Evolutionary conservation across 129 eudicot genomes (phyloP), one percentile per base, ranked within the genome.

Genomic region (Chrysanthemum seticuspe): DNA sequence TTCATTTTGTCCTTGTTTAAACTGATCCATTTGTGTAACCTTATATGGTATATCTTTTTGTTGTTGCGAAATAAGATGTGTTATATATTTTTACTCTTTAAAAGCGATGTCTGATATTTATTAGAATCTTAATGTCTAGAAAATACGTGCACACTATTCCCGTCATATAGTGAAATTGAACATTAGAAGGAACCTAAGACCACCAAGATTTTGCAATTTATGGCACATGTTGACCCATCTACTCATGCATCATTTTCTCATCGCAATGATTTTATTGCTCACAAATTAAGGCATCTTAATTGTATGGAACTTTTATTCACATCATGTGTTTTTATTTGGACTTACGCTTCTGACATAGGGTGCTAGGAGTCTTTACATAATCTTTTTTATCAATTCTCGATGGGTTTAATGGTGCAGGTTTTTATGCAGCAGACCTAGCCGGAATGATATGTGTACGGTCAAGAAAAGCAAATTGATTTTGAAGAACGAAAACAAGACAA

Each of bases 341-440:
- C 11, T 50, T 49, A 60, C 49, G 18, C 5, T 12, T 18, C 23
- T 15, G 36, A 27, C 10, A 31, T 29, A 4, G 10, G 71, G 71
- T 21, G 21, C 23, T 74, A 13, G 27, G 23, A 31, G 23, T 64
- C 27, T 52, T 52, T 34, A 52, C 59, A 63, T 14, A 13, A 51
- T 47, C 25, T 21, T 73, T 47, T 47, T 2, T 25, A 15, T 13
- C 5, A 36, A 14, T 49, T 50, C 18, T 73, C 21, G 2, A 59
- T 3, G 62, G 10, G 36, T 62, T 53, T 13, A 61, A n/a, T 23
- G 9, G 55, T 44, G 21, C 19, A 29, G 14, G 13, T 57, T 75
- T 61, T 61, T 60, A 34, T 69, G 81, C 70, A 76, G 75, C 16
- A 19, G 31, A 62, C 15, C 2, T 34, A 60, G 18, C 48, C 4